A percentile compares a stretch with the other conserved stretches of the same genome.
Evolutionary conservation across 176 grass and related monocot species (phyloP).

Genomic region (Leersia perrieri): DNA sequence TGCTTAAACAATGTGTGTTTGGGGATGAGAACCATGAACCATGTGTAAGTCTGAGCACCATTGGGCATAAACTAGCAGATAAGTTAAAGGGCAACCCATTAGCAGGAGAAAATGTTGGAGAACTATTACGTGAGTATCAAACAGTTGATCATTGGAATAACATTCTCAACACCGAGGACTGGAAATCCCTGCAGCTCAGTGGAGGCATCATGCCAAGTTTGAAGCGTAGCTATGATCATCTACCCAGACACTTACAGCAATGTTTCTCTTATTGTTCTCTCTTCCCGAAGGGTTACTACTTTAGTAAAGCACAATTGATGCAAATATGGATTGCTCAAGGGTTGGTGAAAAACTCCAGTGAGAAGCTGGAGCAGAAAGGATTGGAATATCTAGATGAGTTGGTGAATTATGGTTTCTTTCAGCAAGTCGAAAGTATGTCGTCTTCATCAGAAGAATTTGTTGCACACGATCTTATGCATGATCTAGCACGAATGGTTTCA

Average conservation of each 20-base stretch:
- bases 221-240: conserved; percentile 22
- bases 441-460: not conserved
- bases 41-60: not conserved
- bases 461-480: conserved; percentile 43
- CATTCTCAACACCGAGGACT: conserved; percentile 26
- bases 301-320: not conserved
- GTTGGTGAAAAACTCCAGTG: conserved; percentile 22
- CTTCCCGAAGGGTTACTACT: not conserved
- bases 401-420: conserved; percentile 24
- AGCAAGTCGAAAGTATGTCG: not conserved
- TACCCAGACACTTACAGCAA: conserved; percentile 27
- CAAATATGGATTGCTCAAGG: conserved; percentile 54
- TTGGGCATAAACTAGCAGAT: not conserved
- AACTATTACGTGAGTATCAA: not conserved
- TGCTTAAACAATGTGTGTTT: conserved; percentile 37
- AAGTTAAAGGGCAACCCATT: conserved; percentile 31
- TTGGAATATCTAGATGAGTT: conserved; percentile 20
- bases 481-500: conserved; percentile 33
- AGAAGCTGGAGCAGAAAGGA: conserved; percentile 42
- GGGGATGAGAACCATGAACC: conserved; percentile 22
- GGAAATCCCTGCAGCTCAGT: conserved; percentile 24
- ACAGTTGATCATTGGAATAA: conserved; percentile 24
- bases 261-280: conserved; percentile 8
- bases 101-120: conserved; percentile 28
- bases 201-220: conserved; percentile 33